Conservation (phyloP, 2,329 filamentous ascomycete genomes). For the Aphanocladium album region DNA sequence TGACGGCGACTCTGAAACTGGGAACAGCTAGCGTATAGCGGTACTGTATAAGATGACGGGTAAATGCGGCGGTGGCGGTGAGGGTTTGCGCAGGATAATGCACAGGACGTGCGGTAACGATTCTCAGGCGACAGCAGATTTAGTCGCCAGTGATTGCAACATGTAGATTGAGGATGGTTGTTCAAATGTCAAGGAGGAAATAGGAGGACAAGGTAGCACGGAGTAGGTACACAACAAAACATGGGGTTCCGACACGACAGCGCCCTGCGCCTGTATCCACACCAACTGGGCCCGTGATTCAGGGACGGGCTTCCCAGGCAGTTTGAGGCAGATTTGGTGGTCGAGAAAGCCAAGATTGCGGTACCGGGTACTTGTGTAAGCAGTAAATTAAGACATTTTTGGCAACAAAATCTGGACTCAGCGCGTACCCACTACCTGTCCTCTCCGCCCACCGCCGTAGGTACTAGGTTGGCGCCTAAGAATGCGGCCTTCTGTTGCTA, state of each 20-base stretch:
- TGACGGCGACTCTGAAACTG: constrained; percentile 2
- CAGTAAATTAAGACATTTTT: not conserved
- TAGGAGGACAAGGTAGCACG: constrained; percentile 11
- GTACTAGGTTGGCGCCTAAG: constrained; percentile 1
- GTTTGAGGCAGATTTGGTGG: constrained; percentile 1
- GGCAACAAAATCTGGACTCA: not conserved
- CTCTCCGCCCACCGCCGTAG: not conserved
- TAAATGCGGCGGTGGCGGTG: not conserved
- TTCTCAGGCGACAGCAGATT: constrained; percentile 1
- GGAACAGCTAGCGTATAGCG: constrained; percentile 8
- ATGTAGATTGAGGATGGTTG: not conserved
- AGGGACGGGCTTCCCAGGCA: constrained; percentile 1
- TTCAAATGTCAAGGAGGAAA: constrained; percentile 7
- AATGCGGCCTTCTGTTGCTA: constrained; percentile 11
- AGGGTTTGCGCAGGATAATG: not conserved
- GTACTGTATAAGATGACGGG: constrained; percentile 4
- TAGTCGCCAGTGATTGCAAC: not conserved
- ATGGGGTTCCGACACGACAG: constrained; percentile 12
- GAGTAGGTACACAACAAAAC: constrained; percentile 9
- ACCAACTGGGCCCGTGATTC: constrained; percentile 11
- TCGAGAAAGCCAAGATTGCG: not conserved
- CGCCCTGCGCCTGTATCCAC: constrained; percentile 9
- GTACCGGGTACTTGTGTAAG: not conserved
- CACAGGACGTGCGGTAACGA: constrained; percentile 6
- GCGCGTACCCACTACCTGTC: constrained; percentile 1